phyloP scores from a whole-genome alignment of 345 rosid genomes.

The Citrus unshiu region DNA sequence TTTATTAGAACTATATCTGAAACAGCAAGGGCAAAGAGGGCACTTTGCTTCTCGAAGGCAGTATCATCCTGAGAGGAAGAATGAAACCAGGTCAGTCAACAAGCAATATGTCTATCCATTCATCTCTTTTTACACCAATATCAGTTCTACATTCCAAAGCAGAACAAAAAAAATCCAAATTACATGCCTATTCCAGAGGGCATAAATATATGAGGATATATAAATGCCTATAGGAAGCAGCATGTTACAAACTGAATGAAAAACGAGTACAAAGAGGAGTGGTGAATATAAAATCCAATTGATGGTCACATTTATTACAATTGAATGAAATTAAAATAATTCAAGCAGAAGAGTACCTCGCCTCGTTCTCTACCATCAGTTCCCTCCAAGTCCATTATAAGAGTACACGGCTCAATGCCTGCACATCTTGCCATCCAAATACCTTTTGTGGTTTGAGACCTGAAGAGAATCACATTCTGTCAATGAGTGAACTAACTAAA shows the following conservation, averaged over 20 bases:
- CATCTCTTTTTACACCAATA: background rate
- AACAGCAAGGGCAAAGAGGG: conserved; percentile 97
- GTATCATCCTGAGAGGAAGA: conserved; percentile 77
- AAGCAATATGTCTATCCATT: conserved; percentile 1
- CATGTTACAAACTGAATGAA: background rate
- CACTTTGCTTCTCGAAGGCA: conserved; percentile 99
- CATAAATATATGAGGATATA: background rate
- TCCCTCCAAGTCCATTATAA: conserved; percentile 99
- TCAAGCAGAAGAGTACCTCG: conserved; percentile 53
- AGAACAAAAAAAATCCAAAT: background rate
- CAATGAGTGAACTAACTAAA: conserved; percentile 9
- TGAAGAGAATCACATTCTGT: conserved; percentile 24
- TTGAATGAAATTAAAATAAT: background rate
- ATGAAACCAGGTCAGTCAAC: conserved; percentile 10
- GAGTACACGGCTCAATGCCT: conserved; percentile 89
- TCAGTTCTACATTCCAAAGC: background rate
- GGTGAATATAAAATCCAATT: background rate
- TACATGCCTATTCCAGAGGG: background rate
- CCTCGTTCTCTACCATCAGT: conserved; percentile 99
- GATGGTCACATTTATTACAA: background rate
- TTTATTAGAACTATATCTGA: conserved; percentile 97
- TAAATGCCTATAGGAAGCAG: background rate
- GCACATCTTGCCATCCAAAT: conserved; percentile 90
- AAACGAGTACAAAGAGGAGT: background rate
- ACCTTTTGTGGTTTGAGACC: conserved; percentile 99